Evolutionary conservation across 176 grass and related monocot species (phyloP), one percentile per base, ranked within the genome.

Genomic region (Lolium multiflorum): DNA sequence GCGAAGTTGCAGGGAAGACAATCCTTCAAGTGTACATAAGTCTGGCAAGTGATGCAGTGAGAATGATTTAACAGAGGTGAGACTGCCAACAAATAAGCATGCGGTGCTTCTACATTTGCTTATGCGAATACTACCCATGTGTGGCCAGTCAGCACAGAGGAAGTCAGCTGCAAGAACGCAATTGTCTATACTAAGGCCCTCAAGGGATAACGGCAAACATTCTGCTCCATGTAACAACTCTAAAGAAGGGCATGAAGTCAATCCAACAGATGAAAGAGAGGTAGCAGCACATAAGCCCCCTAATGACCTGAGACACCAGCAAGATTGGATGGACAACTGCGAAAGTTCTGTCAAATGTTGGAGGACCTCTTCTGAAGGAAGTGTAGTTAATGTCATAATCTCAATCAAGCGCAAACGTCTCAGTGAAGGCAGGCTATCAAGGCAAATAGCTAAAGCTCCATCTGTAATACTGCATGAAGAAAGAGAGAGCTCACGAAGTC

Each of bases 151-250:
- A 9, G 7, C 6, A 3, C 10, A n/a, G 14, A 83, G 59, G 10
- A 43, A 60, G 6, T 74, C 48, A 41, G 35, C 48, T 47, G 4
- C 5, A 28, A 78, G 14, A 4, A 78, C 9, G 5, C 83, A 85
- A 0, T 0, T 3, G 0, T 0, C 0, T 50, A 76, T 74, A 0
- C 0, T 0, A 0, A 85, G 49, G 0, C 0, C 0, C 13, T 0
- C 0, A 44, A 86, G 62, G 10, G 76, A 70, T 0, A 79, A 0
- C 0, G 50, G 31, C 35, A 85, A 13, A 26, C 4, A 43, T 67
- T 85, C 60, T 26, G 73, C 20, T 39, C 13, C 73, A 20, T 4
- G 0, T 43, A 20, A 12, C 28, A 85, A 4, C 48, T 68, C 28
- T 43, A 85, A 77, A 77, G 18, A 78, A 44, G 83, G 83, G 39